Conservation (phyloP, 768 basidiomycete genomes). For the Macrocybe gigantea region DNA sequence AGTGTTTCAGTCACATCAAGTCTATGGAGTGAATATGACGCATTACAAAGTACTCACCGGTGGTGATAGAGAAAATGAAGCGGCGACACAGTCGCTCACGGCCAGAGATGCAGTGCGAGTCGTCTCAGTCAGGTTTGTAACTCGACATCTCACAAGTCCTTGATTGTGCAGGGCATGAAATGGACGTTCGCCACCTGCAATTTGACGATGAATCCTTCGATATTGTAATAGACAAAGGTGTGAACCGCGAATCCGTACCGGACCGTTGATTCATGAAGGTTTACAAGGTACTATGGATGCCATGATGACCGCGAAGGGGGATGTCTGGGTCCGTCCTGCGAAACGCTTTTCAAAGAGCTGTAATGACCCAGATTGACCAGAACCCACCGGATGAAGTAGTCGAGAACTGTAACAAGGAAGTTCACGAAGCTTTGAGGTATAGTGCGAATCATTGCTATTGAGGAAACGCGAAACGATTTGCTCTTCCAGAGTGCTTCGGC, state of each 20-base stretch:
- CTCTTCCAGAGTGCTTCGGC: conserved; percentile 52
- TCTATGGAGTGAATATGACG: not conserved
- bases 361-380: conserved; percentile 25
- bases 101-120: conserved; percentile 69
- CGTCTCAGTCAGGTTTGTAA: not conserved
- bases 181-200: conserved; percentile 69
- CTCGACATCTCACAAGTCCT: not conserved
- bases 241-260: not conserved
- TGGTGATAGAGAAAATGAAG: conserved; percentile 73
- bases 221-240: conserved; percentile 79
- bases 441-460: conserved; percentile 4
- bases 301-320: conserved; percentile 79
- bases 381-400: conserved; percentile 71
- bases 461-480: not conserved
- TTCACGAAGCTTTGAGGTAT: conserved; percentile 70
- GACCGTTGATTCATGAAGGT: not conserved
- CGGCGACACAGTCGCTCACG: conserved; percentile 39
- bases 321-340: conserved; percentile 61
- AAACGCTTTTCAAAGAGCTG: not conserved
- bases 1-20: conserved; percentile 10
- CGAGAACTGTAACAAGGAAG: conserved; percentile 67
- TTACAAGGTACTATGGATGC: conserved; percentile 74
- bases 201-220: conserved; percentile 65
- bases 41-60: conserved; percentile 55
- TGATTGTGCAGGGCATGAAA: conserved; percentile 60